Base-by-base conservation (phyloP, 257 asterid species). In the Datura wrightii region DNA sequence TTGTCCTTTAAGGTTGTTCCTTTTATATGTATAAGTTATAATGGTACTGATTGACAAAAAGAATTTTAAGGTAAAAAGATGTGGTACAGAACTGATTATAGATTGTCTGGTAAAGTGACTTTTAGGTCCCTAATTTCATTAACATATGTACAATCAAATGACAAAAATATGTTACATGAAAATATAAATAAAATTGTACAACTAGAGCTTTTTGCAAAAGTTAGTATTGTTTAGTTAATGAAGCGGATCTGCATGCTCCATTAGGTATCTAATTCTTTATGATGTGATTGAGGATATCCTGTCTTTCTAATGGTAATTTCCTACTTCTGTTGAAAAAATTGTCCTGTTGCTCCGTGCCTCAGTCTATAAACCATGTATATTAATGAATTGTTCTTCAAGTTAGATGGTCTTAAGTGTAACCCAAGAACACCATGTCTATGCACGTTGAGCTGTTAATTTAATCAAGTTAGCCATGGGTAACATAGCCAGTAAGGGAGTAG, bases 401-500 rank as follows among this genome's bases (percentile, higher is more conserved):
- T 74, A 19, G 59, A 59, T 48, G 80, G 80, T 74, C 3, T 48
- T 48, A 24, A 74, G 59, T 76, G 50, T 48, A 24, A 24, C 62
- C 81, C 60, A 76, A 76, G 44, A 76, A 76, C n/a, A 24, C 42
- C 56, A 46, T 2, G 44, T 74, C 58, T 48, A 13, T 24, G 60
- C 55, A 19, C 81, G 24, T 48, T 48, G 81, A 74, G 44, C 60
- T 74, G 41, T 8, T 48, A 31, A 74, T 74, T 72, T 48, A 74
- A 72, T 46, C 60, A n/a, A 74, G 80, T 48, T 46, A 72, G 59
- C 6, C 10, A 36, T 48, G 48, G 59, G 60, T 74, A 24, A 48
- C 81, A 48, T 74, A 48, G 60, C 60, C 81, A 74, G 60, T 13
- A 74, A 11, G 19, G 81, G 24, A 74, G 81, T 48, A 48, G 39